phyloP scores from a whole-genome alignment of 192 early-diverging fungal species.

The Entophlyctis luteolus region DNA sequence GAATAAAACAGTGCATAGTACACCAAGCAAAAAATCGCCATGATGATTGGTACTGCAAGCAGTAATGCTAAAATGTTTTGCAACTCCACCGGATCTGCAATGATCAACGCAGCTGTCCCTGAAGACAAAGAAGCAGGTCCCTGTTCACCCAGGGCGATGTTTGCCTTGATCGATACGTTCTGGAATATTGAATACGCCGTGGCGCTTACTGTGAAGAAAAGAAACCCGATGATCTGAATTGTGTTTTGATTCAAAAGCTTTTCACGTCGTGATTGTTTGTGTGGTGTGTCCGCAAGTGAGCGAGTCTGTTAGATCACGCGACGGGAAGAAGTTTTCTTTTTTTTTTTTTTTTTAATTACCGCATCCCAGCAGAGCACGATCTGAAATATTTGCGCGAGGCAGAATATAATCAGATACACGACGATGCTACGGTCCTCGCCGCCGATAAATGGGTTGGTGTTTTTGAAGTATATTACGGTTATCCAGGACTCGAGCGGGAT shows the following conservation, averaged over 20 bases:
- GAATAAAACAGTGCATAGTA: constrained; percentile 36
- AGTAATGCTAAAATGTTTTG: constrained; percentile 22
- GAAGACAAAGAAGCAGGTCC: too few species aligned
- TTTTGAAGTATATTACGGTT: constrained; percentile 46
- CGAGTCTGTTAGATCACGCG: background rate
- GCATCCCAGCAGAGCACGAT: constrained; percentile 82
- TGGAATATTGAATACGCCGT: constrained; percentile 69
- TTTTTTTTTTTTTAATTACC: too few species aligned
- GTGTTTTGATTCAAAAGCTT: constrained; percentile 87
- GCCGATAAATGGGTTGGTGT: background rate
- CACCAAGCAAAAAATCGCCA: constrained; percentile 48
- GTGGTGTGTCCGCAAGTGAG: background rate
- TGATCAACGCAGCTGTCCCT: constrained; percentile 1
- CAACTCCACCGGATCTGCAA: constrained; percentile 3
- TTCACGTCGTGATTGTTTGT: background rate
- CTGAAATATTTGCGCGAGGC: constrained; percentile 80
- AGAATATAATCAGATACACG: constrained; percentile 85
- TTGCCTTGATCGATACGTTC: constrained; percentile 40
- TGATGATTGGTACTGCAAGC: constrained; percentile 55
- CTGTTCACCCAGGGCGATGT: constrained; percentile 8
- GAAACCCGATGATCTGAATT: constrained; percentile 77
- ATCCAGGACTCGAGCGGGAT: constrained; percentile 53
- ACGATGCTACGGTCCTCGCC: constrained; percentile 56
- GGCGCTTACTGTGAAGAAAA: constrained; percentile 67
- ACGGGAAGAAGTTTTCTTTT: too few species aligned